phyloP scores from a whole-genome alignment of 441 rosid species.

The Adansonia gregorii region DNA sequence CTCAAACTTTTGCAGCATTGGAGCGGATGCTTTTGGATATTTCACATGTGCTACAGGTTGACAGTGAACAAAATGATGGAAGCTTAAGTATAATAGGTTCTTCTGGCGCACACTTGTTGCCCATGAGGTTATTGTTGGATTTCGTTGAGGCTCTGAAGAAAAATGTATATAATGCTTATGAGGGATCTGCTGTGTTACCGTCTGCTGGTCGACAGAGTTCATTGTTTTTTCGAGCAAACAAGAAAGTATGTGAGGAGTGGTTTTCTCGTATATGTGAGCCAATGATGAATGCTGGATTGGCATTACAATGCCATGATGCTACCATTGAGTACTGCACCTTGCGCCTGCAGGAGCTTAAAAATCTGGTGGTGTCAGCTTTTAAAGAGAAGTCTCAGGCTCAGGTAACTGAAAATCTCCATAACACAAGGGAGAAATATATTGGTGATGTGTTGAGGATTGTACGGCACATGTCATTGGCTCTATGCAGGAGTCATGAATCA shows the following conservation, averaged over 20 bases:
- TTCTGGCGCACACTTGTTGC: conserved; percentile 92
- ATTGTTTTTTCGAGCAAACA: conserved; percentile 89
- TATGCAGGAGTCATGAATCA: conserved; percentile 77
- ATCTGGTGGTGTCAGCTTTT: conserved; percentile 53
- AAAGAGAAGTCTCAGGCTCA: conserved; percentile 77
- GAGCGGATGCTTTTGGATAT: conserved; percentile 97
- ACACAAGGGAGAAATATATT: conserved; percentile 54
- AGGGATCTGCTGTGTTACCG: conserved; percentile 88
- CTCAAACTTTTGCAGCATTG: conserved; percentile 98
- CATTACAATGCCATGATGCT: conserved; percentile 88
- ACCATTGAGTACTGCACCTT: conserved; percentile 80
- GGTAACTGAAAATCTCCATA: conserved; percentile 60
- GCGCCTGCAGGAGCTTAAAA: conserved; percentile 86
- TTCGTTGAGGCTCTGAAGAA: conserved; percentile 96
- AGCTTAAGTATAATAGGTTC: conserved; percentile 76
- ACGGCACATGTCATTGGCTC: conserved; percentile 74
- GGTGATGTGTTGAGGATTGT: conserved; percentile 76
- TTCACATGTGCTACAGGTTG: conserved; percentile 86
- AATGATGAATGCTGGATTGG: conserved; percentile 98
- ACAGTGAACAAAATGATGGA: conserved; percentile 82
- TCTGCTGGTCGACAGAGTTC: conserved; percentile 78
- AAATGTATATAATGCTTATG: conserved; percentile 95
- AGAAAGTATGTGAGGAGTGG: conserved; percentile 99
- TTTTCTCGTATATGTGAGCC: conserved; percentile 99
- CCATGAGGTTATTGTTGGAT: conserved; percentile 95